Base-by-base conservation (phyloP, 495 filamentous ascomycete genomes). In the Mytilinidion resinicola region DNA sequence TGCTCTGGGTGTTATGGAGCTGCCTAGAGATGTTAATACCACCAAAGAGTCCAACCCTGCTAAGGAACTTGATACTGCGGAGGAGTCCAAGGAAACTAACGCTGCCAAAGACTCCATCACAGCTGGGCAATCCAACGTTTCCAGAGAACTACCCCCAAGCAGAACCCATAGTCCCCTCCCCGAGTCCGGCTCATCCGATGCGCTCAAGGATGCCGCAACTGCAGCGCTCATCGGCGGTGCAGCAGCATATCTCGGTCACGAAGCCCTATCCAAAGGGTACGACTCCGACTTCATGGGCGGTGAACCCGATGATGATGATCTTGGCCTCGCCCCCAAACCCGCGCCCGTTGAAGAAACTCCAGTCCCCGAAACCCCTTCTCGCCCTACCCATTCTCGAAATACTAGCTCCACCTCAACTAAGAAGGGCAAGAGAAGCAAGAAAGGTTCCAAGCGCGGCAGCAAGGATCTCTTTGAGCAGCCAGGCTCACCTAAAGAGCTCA, bases 371-470 rank as follows among this genome's bases (percentile, higher is more conserved):
- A 47, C 36, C 20, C 63, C 63, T 14, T 58, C 57, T 35, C 53
- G 39, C 34, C 63, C 63, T 15, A 41, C 44, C 3, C 33, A 56
- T 35, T 51, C 59, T 17, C 57, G 57, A 6, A 35, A 49, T 17
- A 52, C 59, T 19, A 55, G 57, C 9, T 44, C 58, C 0, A 62
- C 34, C 21, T 38, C 58, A 33, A 6, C 25, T 30, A 64, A 68
- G 49, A 65, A 65, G 56, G 49, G 51, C 30, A 65, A 65, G 59
- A 68, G 65, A 51, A 59, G 52, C 43, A 60, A 55, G 41, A 62
- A 68, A 41, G 65, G 56, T 4, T 64, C 59, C 8, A 65, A 65
- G 41, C 36, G 39, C 30, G 58, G 60, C 46, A 60, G 54, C 52
- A 56, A 60, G 38, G 61, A 65, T 43, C 21, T 58, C 9, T 36